These are phyloP conservation scores for Gracilariopsis chorda DNA, from an alignment of 23 red algal genomes.

Conservation along the genomic window DNA sequence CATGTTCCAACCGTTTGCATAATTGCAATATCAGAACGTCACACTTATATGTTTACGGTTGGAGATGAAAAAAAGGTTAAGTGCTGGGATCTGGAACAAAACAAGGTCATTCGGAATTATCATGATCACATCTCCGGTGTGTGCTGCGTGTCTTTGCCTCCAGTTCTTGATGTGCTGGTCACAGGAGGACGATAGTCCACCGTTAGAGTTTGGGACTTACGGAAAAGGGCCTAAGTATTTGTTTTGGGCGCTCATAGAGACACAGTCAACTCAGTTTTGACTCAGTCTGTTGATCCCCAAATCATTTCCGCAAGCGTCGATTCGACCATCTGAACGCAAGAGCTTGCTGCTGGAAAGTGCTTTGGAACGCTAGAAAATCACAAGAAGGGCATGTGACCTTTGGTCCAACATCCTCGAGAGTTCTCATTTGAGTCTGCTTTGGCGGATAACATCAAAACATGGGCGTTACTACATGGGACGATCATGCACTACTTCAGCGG, in stretches of 20 bases:
- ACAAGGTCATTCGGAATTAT: constrained; percentile 91
- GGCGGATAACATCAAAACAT: constrained; percentile 85
- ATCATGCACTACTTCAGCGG: constrained; percentile 74
- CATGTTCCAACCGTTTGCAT: constrained; percentile 82
- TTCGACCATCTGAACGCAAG: constrained; percentile 79
- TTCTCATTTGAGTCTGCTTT: constrained; percentile 83
- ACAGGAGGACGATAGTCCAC: constrained; percentile 84
- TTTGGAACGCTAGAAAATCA: constrained; percentile 81
- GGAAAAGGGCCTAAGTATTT: constrained; percentile 71
- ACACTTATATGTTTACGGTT: constrained; percentile 90
- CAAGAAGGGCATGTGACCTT: constrained; percentile 84
- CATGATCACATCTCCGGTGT: constrained; percentile 95
- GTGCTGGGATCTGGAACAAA: constrained; percentile 95
- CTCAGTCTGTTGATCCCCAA: constrained; percentile 75
- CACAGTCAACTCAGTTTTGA: constrained; percentile 64
- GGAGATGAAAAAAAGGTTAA: constrained; percentile 95
- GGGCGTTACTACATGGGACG: constrained; percentile 68
- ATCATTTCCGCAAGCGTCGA: constrained; percentile 82
- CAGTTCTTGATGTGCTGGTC: constrained; percentile 77
- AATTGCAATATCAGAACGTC: constrained; percentile 68
- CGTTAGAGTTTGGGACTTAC: constrained; percentile 90
- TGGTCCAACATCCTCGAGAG: constrained; percentile 63
- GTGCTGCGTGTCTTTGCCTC: constrained; percentile 75
- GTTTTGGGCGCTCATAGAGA: constrained; percentile 72
- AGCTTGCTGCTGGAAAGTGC: constrained; percentile 83